Conservation (phyloP, 352 stramenopile species). For the Thalassiosira livingstoniorum region DNA sequence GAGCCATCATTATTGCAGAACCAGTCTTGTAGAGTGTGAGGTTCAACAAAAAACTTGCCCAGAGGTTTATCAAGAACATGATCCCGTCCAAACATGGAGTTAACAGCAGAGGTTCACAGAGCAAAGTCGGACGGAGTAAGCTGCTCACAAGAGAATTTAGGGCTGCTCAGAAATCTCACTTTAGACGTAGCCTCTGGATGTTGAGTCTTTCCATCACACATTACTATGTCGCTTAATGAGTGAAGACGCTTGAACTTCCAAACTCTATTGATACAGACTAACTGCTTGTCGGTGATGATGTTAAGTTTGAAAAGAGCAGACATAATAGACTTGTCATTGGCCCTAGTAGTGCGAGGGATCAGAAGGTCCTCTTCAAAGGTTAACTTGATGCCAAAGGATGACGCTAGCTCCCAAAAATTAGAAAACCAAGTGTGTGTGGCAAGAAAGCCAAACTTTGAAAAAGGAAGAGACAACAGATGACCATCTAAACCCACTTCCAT, state of each 20-base stretch:
- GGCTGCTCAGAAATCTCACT: too few relatives aligned
- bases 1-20: too few relatives aligned
- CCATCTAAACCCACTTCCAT: slow-evolving; percentile 15
- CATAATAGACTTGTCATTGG: neutral
- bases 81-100: too few relatives aligned
- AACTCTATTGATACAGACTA: slow-evolving; percentile 16
- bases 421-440: slow-evolving; percentile 32
- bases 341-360: neutral
- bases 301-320: neutral
- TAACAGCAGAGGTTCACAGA: too few relatives aligned
- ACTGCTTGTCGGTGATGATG: neutral
- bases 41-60: too few relatives aligned
- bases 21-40: too few relatives aligned
- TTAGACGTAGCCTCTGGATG: neutral
- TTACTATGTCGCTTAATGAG: neutral
- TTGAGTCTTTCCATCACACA: slow-evolving; percentile 1
- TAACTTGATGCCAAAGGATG: neutral
- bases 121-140: slow-evolving; percentile 9
- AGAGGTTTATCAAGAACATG: too few relatives aligned
- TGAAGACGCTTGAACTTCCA: slow-evolving; percentile 9
- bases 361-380: neutral
- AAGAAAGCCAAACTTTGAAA: neutral
- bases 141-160: neutral
- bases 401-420: slow-evolving; percentile 11
- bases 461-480: neutral